Conservation (phyloP, 2,329 filamentous ascomycete genomes). For the Beauveria asiatica region DNA sequence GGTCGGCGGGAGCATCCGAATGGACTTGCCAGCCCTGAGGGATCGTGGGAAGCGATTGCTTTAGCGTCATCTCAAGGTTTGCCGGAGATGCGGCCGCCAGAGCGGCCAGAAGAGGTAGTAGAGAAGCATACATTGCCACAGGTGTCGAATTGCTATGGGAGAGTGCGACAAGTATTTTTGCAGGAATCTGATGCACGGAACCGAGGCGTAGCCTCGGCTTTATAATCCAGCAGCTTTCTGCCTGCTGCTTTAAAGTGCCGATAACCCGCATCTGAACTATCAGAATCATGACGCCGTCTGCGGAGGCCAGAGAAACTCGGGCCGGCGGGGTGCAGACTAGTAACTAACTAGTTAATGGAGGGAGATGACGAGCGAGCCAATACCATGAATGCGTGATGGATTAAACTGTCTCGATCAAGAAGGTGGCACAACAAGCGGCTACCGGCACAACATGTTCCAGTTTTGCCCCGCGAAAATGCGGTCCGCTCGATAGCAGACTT, state of each 20-base stretch:
- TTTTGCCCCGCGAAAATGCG: background rate
- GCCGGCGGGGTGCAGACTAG: background rate
- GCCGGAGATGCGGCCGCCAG: conserved; percentile 10
- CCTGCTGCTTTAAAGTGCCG: background rate
- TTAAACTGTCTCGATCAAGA: background rate
- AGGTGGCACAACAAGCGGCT: background rate
- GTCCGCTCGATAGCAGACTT: background rate
- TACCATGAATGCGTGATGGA: background rate
- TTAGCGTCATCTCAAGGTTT: conserved; percentile 3
- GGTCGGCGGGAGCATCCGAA: conserved; percentile 6
- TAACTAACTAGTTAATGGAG: background rate
- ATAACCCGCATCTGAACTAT: background rate
- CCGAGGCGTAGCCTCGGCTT: background rate
- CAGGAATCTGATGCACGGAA: background rate
- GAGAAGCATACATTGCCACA: background rate
- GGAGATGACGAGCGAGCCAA: background rate
- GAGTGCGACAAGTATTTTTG: background rate
- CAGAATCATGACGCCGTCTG: background rate
- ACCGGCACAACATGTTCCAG: conserved; percentile 3
- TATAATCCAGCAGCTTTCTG: background rate
- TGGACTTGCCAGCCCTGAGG: conserved; percentile 9
- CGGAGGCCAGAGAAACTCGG: background rate
- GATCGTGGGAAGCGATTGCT: conserved; percentile 8
- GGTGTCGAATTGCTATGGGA: background rate
- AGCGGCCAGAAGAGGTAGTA: conserved; percentile 9